Conservation (phyloP, 345 rosid species). For the Laguncularia racemosa region DNA sequence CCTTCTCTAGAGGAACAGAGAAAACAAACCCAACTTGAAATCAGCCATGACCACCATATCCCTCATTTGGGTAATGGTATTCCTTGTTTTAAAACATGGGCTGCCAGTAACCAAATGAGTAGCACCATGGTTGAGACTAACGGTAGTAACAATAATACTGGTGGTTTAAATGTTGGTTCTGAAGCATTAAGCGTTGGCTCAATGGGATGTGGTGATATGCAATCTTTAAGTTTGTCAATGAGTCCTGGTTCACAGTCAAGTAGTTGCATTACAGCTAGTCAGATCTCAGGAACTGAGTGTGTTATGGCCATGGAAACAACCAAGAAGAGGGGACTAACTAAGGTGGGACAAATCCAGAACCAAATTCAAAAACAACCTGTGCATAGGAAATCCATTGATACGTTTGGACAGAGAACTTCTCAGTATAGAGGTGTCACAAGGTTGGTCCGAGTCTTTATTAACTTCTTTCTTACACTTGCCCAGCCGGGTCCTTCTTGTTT, state of each 20-base stretch:
- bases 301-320: constrained; percentile 33
- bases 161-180: constrained; percentile 3
- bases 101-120: background rate
- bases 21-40: constrained; percentile 7
- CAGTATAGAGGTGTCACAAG: constrained; percentile 87
- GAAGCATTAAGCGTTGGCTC: constrained; percentile 10
- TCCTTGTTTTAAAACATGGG: constrained; percentile 17
- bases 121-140: background rate
- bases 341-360: constrained; percentile 17
- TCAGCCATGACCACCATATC: constrained; percentile 4
- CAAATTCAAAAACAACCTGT: constrained; percentile 50
- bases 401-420: constrained; percentile 81
- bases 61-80: constrained; percentile 12
- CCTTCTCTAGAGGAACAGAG: constrained; percentile 1
- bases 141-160: background rate
- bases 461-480: too few species aligned
- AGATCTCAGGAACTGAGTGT: constrained; percentile 18
- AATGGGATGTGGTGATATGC: constrained; percentile 27
- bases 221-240: constrained; percentile 38
- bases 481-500: background rate
- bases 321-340: constrained; percentile 52
- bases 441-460: constrained; percentile 10
- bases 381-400: constrained; percentile 75
- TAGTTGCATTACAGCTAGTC: constrained; percentile 28
- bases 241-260: constrained; percentile 51